These are phyloP conservation scores for Bonia amplexicaulis DNA, from an alignment of 176 grass and related monocot species.

Conservation along the genomic window DNA sequence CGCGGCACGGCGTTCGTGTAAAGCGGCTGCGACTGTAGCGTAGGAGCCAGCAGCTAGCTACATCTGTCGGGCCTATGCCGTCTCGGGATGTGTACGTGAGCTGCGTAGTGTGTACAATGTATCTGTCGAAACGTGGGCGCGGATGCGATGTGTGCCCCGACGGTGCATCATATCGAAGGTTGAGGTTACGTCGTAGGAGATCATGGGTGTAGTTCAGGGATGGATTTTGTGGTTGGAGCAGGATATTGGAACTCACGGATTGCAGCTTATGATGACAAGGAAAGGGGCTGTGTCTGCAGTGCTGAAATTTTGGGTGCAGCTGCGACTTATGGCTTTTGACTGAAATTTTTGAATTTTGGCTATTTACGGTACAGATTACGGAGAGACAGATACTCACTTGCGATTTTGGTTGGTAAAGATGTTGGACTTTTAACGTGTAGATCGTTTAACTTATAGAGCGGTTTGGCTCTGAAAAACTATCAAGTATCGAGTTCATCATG, in stretches of 20 bases:
- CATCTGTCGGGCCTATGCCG: constrained; percentile 19
- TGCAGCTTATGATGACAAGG: background rate
- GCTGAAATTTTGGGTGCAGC: too few relatives aligned
- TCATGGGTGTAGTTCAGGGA: background rate
- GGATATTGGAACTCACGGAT: background rate
- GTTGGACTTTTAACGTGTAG: too few relatives aligned
- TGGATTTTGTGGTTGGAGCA: constrained; percentile 16
- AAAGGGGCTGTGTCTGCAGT: background rate
- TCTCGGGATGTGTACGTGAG: background rate
- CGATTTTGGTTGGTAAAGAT: too few relatives aligned
- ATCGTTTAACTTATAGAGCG: too few relatives aligned
- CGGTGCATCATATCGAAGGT: background rate
- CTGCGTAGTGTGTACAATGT: background rate
- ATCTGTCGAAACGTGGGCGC: background rate
- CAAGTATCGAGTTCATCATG: too few relatives aligned
- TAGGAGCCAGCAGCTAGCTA: background rate
- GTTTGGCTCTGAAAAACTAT: too few relatives aligned
- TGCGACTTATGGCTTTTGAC: too few relatives aligned
- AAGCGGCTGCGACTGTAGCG: background rate
- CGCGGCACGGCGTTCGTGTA: background rate
- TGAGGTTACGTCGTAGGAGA: background rate
- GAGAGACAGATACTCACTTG: too few relatives aligned
- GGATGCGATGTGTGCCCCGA: background rate
- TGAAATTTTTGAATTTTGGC: too few relatives aligned
- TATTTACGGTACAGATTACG: too few relatives aligned